Percentiles rank a stretch among this genome's conserved stretches.
These are phyloP conservation scores for Globisporangium canariense DNA, from an alignment of 352 stramenopile species.

Conservation along the genomic window DNA sequence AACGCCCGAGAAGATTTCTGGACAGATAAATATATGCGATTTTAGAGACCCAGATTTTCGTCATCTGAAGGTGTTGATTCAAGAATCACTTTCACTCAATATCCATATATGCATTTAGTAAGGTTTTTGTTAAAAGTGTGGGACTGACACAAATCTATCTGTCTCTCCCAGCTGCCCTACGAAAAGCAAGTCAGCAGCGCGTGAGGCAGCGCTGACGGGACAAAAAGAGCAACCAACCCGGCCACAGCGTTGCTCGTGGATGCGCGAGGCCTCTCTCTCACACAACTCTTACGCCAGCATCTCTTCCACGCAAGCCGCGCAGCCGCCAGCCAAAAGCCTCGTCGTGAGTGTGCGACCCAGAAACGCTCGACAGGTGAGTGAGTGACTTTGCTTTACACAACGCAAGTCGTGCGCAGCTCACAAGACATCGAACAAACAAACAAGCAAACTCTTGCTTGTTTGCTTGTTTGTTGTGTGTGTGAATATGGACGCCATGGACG, in stretches of 20 bases:
- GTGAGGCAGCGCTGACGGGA: neutral
- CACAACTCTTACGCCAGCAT: conserved; percentile 6
- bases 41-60: neutral
- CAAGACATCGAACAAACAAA: neutral
- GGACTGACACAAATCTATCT: conserved; percentile 2
- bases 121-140: neutral
- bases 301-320: neutral
- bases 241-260: neutral
- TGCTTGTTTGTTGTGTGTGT: neutral
- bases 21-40: neutral
- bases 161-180: neutral
- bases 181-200: neutral
- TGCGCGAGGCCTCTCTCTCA: neutral
- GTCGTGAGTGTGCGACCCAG: too few relatives aligned
- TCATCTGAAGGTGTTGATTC: neutral
- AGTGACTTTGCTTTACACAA: neutral
- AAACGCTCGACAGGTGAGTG: neutral
- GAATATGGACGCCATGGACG: conserved; percentile 1
- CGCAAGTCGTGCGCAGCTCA: conserved; percentile 1
- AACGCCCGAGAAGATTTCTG: neutral
- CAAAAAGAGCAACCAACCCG: conserved; percentile 1
- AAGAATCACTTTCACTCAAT: too few relatives aligned
- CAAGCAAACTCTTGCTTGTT: conserved; percentile 1
- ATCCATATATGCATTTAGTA: neutral
- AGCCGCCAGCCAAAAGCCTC: neutral